Evolutionary conservation across 139 green algal genomes (phyloP).

Genomic region (Deuterostichococcus epilithicus): DNA sequence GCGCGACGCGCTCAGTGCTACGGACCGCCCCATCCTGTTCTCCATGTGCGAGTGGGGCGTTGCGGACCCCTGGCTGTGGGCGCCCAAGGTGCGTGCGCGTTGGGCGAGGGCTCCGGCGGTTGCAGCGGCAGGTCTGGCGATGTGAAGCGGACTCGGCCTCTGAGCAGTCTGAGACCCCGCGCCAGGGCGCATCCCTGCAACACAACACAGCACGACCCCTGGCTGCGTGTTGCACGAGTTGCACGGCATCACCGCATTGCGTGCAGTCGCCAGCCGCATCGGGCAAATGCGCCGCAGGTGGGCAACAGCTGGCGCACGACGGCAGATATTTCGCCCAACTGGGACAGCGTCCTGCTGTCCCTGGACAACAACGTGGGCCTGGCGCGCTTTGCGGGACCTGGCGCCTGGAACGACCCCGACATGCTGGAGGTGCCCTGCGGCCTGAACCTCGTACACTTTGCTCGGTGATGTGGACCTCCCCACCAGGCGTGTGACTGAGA

Average conservation of each 20-base stretch:
- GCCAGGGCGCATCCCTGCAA: too few species aligned
- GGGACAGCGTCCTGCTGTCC: conserved; percentile 30
- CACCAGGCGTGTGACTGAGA: too few species aligned
- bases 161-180: too few species aligned
- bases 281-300: conserved; percentile 9
- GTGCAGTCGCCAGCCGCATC: background rate
- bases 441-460: too few species aligned
- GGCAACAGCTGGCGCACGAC: conserved; percentile 46
- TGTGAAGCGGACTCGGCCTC: too few species aligned
- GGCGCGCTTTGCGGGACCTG: conserved; percentile 44
- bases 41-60: conserved; percentile 71
- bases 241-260: too few species aligned
- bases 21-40: conserved; percentile 63
- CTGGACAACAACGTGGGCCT: conserved; percentile 46
- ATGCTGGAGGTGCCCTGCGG: conserved; percentile 57
- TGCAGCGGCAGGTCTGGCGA: too few species aligned
- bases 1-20: conserved; percentile 61
- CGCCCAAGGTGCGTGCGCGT: conserved; percentile 26
- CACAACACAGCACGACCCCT: too few species aligned
- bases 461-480: too few species aligned
- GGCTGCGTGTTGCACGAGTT: too few species aligned
- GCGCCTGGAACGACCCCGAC: conserved; percentile 64
- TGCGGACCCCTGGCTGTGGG: conserved; percentile 66
- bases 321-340: conserved; percentile 35
- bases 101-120: background rate